phyloP scores from a whole-genome alignment of 1,284 basidiomycete genomes.

The Vanrija pseudolonga region DNA sequence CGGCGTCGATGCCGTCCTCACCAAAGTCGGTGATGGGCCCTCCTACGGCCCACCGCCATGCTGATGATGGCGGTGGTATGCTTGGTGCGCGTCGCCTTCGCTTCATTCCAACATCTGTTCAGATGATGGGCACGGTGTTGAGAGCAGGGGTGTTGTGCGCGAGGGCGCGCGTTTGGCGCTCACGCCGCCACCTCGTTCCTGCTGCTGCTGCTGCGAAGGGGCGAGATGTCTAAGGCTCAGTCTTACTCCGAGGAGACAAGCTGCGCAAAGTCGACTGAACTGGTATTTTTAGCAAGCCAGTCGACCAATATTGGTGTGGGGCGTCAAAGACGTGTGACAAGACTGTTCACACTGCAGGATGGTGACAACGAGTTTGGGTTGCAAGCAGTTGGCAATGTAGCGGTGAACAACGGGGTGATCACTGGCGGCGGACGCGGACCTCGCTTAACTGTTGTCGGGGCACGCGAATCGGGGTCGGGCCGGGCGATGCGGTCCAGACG shows the following conservation, averaged over 20 bases:
- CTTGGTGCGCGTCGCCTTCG: neutral
- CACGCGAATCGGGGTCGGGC: neutral
- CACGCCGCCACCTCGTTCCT: neutral
- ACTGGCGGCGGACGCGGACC: neutral
- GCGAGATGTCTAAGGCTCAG: neutral
- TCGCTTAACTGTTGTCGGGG: neutral
- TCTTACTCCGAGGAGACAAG: too few species aligned
- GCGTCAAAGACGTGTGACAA: neutral
- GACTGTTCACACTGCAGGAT: neutral
- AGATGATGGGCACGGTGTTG: neutral
- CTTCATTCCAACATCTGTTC: neutral
- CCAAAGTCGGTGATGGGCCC: conserved; percentile 22
- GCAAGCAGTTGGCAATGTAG: neutral
- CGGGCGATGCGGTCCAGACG: neutral
- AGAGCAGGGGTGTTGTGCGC: neutral
- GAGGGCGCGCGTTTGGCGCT: neutral
- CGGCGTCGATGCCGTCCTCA: conserved; percentile 17
- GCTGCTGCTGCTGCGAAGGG: neutral
- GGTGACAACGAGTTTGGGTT: neutral
- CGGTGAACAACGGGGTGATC: neutral
- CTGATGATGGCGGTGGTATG: conserved; percentile 1
- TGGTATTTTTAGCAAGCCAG: too few species aligned
- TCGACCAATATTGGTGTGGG: neutral
- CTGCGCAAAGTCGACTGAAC: too few species aligned
- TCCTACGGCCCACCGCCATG: conserved; percentile 20